These are phyloP conservation scores for Aspergillus leporis DNA, from an alignment of 495 filamentous ascomycete genomes.

Conservation along the genomic window DNA sequence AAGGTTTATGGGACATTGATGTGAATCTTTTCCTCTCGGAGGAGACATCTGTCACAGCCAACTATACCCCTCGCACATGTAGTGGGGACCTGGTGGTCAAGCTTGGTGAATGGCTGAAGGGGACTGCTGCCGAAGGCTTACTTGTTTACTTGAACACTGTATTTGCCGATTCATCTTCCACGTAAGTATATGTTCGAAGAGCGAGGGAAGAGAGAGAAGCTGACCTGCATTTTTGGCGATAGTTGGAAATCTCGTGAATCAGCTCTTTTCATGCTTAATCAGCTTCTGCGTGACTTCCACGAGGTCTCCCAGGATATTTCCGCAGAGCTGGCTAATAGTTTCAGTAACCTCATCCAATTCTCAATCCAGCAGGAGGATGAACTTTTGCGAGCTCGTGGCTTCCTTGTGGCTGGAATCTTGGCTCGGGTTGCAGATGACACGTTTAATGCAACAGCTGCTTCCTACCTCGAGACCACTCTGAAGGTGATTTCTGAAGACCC, in stretches of 20 bases:
- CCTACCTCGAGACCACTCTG: conserved; percentile 74
- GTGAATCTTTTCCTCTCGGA: conserved; percentile 93
- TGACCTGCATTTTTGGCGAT: conserved; percentile 20
- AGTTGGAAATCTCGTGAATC: conserved; percentile 74
- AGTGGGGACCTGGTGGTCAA: conserved; percentile 90
- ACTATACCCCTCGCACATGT: conserved; percentile 90
- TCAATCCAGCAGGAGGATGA: conserved; percentile 67
- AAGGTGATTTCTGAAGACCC: conserved; percentile 71
- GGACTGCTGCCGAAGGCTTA: conserved; percentile 68
- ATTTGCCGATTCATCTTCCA: conserved; percentile 53
- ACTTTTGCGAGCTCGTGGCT: conserved; percentile 81
- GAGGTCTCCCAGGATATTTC: conserved; percentile 69
- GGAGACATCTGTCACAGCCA: conserved; percentile 92
- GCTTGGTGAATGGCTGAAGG: conserved; percentile 83
- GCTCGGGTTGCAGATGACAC: conserved; percentile 56
- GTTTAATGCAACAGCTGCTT: conserved; percentile 52
- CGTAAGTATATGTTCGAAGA: conserved; percentile 43
- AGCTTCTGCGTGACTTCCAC: conserved; percentile 75
- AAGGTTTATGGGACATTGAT: conserved; percentile 94
- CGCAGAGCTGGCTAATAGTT: conserved; percentile 64
- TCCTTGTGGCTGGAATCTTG: conserved; percentile 76
- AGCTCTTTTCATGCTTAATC: conserved; percentile 77
- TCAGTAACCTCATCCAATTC: conserved; percentile 75
- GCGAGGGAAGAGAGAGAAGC: conserved; percentile 16
- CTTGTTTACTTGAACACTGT: conserved; percentile 69